Conservation (phyloP, 177 flowering plant genomes). For the Telopea speciosissima region DNA sequence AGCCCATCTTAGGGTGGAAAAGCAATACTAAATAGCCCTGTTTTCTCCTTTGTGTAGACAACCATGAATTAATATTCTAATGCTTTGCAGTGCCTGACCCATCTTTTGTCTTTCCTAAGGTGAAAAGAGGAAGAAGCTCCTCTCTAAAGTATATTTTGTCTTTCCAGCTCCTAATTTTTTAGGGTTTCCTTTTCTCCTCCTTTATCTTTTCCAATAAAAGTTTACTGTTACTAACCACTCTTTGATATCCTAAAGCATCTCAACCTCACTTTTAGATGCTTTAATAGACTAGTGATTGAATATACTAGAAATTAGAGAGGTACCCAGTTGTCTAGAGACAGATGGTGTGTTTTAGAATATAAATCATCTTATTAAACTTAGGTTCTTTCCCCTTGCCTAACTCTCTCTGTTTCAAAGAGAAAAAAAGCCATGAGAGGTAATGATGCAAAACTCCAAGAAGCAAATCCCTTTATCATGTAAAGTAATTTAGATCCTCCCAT, state of each 20-base stretch:
- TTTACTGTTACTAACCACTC: slow-evolving; percentile 7
- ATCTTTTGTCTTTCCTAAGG: slow-evolving; percentile 19
- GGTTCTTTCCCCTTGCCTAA: background rate
- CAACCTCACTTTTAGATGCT: slow-evolving; percentile 5
- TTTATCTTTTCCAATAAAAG: slow-evolving; percentile 15
- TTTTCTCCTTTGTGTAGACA: slow-evolving; percentile 18
- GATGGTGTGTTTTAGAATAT: background rate
- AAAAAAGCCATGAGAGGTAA: slow-evolving; percentile 19
- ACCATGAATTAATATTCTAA: slow-evolving; percentile 18
- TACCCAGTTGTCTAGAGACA: background rate
- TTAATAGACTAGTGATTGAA: slow-evolving; percentile 6
- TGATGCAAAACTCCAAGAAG: slow-evolving; percentile 28
- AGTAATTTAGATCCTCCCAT: slow-evolving; percentile 24
- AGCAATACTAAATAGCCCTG: slow-evolving; percentile 13
- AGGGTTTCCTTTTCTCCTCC: slow-evolving; percentile 11
- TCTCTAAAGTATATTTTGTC: slow-evolving; percentile 28
- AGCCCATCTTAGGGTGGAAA: background rate
- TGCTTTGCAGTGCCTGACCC: slow-evolving; percentile 19
- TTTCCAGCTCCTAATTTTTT: slow-evolving; percentile 13
- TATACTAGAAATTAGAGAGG: slow-evolving; percentile 10
- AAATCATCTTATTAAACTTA: slow-evolving; percentile 1
- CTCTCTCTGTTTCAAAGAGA: slow-evolving; percentile 11
- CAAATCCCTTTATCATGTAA: slow-evolving; percentile 11
- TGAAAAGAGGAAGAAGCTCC: slow-evolving; percentile 14
- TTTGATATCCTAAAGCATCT: slow-evolving; percentile 18